phyloP scores from a whole-genome alignment of 1,284 basidiomycete species.

The Ganoderma meredithae region DNA sequence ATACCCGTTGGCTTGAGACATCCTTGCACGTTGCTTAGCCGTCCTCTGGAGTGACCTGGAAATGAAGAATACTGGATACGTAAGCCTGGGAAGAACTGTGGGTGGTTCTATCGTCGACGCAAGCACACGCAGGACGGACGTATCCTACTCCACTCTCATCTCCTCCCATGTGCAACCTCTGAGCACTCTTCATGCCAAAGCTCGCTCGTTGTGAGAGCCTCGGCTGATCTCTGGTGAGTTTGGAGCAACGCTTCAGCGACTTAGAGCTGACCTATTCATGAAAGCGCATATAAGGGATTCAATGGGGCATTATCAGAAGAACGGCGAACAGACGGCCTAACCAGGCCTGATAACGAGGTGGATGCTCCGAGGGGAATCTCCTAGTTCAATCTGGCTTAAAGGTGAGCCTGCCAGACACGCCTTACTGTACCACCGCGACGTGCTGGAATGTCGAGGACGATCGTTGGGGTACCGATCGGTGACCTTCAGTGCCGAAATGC shows the following conservation, averaged over 20 bases:
- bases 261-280: not conserved
- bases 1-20: not conserved
- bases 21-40: too few relatives aligned
- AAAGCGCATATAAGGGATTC: not conserved
- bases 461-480: conserved; percentile 2
- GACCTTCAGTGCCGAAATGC: not conserved
- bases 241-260: not conserved
- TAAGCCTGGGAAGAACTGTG: conserved; percentile 7
- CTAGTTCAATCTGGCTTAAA: not conserved
- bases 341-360: not conserved
- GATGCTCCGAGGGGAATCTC: not conserved
- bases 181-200: not conserved
- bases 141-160: not conserved
- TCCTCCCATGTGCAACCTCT: not conserved
- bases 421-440: not conserved
- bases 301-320: not conserved
- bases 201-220: not conserved
- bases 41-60: not conserved
- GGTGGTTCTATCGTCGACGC: not conserved
- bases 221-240: not conserved
- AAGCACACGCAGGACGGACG: not conserved
- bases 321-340: not conserved
- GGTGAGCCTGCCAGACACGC: not conserved
- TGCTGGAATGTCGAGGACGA: conserved; percentile 5
- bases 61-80: not conserved